Conservation (phyloP, 768 basidiomycete genomes). For the Pluteus cervinus region DNA sequence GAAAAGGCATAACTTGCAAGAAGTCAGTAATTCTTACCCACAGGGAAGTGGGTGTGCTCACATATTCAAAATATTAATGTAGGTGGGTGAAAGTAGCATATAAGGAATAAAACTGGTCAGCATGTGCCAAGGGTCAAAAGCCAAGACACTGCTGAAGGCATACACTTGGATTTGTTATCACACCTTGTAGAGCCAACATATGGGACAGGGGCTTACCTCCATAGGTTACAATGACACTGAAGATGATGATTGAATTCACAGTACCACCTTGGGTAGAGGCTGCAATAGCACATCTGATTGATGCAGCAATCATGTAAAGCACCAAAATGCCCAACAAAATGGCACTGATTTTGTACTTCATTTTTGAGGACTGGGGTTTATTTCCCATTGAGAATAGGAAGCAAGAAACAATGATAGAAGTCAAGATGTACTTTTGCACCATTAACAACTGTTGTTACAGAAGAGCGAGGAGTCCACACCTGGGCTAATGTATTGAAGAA, state of each 20-base stretch:
- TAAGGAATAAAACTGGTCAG: slow-evolving; percentile 89
- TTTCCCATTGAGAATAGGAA: slow-evolving; percentile 97
- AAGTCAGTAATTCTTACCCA: slow-evolving; percentile 1
- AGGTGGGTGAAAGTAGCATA: slow-evolving; percentile 77
- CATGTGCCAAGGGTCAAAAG: slow-evolving; percentile 96
- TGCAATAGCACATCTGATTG: slow-evolving; percentile 72
- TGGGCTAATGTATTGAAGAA: slow-evolving; percentile 75
- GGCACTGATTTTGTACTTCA: slow-evolving; percentile 82
- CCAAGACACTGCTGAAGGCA: slow-evolving; percentile 68
- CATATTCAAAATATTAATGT: slow-evolving; percentile 75
- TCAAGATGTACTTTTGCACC: slow-evolving; percentile 64
- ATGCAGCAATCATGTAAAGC: slow-evolving; percentile 78
- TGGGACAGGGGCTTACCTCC: slow-evolving; percentile 45
- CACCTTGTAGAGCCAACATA: background rate
- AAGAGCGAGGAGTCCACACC: slow-evolving; percentile 29
- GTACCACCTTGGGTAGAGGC: slow-evolving; percentile 62
- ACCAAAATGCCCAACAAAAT: slow-evolving; percentile 73
- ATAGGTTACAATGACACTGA: slow-evolving; percentile 83
- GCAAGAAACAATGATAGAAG: slow-evolving; percentile 78
- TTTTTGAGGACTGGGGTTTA: slow-evolving; percentile 78
- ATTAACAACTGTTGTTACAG: background rate
- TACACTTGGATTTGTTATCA: slow-evolving; percentile 47
- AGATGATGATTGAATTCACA: slow-evolving; percentile 69
- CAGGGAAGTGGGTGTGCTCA: slow-evolving; percentile 28
- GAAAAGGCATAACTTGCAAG: slow-evolving; percentile 69